These are phyloP conservation scores for Aspergillus hancockii DNA, from an alignment of 495 filamentous ascomycete species.

Conservation along the genomic window DNA sequence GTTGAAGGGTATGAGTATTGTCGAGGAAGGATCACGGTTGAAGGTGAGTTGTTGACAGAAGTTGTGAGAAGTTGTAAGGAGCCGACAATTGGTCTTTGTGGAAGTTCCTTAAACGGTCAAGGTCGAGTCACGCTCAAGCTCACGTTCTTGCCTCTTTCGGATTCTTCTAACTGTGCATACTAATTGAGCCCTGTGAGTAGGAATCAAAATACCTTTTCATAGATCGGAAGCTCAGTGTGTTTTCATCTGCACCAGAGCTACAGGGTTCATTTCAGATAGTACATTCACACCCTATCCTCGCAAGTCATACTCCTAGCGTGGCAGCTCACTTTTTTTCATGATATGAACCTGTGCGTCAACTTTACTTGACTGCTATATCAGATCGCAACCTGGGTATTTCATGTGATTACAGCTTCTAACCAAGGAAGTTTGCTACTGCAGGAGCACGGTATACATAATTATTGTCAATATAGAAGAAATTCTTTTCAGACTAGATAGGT, in stretches of 20 bases:
- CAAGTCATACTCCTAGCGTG: too few species aligned
- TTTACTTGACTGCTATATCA: neutral
- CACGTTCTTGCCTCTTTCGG: constrained; percentile 5
- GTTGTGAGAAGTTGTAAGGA: neutral
- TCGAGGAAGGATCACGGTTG: neutral
- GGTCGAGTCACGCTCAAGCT: neutral
- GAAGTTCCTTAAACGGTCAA: neutral
- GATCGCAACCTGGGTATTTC: neutral
- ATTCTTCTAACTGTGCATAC: neutral
- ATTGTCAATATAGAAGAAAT: neutral
- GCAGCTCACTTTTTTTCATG: neutral
- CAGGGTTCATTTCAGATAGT: too few species aligned
- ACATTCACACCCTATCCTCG: too few species aligned
- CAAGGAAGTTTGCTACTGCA: neutral
- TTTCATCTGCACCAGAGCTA: too few species aligned
- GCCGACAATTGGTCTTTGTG: neutral
- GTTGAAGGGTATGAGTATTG: neutral
- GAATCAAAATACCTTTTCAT: too few species aligned
- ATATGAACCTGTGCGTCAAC: neutral
- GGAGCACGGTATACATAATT: neutral
- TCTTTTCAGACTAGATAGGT: neutral
- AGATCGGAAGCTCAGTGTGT: too few species aligned
- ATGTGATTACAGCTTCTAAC: neutral
- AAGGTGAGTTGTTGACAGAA: neutral
- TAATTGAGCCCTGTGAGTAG: neutral